Conservation (phyloP, 2,329 filamentous ascomycete genomes). For the Aureobasidium leucospermi region DNA sequence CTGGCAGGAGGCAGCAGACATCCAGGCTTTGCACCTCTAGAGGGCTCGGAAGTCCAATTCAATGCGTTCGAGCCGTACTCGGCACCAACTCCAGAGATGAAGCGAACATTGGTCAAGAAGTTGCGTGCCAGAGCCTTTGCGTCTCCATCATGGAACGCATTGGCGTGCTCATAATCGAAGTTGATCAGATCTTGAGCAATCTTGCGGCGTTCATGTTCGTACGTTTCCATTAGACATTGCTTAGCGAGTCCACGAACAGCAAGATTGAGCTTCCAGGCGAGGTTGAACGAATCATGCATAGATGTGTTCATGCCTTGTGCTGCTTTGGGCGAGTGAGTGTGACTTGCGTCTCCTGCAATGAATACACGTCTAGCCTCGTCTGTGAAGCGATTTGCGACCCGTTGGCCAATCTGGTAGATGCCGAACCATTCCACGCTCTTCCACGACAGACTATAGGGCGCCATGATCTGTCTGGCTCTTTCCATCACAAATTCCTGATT, state of each 20-base stretch:
- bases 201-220: constrained; percentile 36
- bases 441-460: constrained; percentile 41
- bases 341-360: constrained; percentile 41
- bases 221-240: constrained; percentile 31
- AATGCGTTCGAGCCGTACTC: constrained; percentile 59
- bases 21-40: constrained; percentile 21
- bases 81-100: constrained; percentile 66
- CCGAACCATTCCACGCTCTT: constrained; percentile 45
- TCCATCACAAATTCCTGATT: constrained; percentile 65
- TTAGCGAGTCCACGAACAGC: constrained; percentile 33
- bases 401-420: constrained; percentile 44
- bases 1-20: constrained; percentile 57
- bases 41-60: constrained; percentile 33
- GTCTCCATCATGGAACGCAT: constrained; percentile 53
- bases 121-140: constrained; percentile 57
- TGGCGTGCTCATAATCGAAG: constrained; percentile 43
- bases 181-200: constrained; percentile 38
- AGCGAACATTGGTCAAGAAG: constrained; percentile 62
- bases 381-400: constrained; percentile 40
- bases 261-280: constrained; percentile 40
- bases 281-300: constrained; percentile 38
- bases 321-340: constrained; percentile 32
- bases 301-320: constrained; percentile 41
- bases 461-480: constrained; percentile 45
- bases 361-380: constrained; percentile 37